Evolutionary conservation across 495 filamentous ascomycete genomes (phyloP).

Genomic region (Penicillium antarcticum): DNA sequence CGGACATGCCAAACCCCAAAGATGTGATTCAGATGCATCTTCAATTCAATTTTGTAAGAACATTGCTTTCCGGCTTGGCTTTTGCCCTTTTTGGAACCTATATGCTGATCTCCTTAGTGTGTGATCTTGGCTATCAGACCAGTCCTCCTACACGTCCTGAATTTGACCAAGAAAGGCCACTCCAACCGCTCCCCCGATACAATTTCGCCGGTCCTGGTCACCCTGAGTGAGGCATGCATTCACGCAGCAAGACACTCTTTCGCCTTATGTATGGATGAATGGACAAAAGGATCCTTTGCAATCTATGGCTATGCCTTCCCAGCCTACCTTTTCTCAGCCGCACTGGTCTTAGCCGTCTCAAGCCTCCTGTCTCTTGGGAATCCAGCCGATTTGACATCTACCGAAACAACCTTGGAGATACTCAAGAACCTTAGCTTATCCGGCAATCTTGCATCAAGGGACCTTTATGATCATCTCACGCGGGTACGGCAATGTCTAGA

Average conservation of each 20-base stretch:
- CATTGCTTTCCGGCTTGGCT: no score
- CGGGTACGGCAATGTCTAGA: constrained; percentile 25
- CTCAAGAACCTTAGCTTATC: constrained; percentile 29
- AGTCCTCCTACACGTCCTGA: constrained; percentile 32
- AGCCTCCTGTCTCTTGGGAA: constrained; percentile 27
- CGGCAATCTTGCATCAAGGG: constrained; percentile 29
- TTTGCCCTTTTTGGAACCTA: neutral
- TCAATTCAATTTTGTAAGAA: constrained; percentile 32
- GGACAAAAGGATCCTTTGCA: constrained; percentile 35
- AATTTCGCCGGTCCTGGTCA: constrained; percentile 25
- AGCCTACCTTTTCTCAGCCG: constrained; percentile 37
- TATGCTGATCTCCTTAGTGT: constrained; percentile 17
- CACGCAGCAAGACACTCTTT: constrained; percentile 35
- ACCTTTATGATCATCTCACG: constrained; percentile 28
- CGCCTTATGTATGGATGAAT: constrained; percentile 33
- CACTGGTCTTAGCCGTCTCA: constrained; percentile 32
- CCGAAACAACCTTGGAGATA: constrained; percentile 32
- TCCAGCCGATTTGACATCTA: constrained; percentile 23
- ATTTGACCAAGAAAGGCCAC: constrained; percentile 19
- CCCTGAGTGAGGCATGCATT: constrained; percentile 37
- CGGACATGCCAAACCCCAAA: constrained; percentile 25
- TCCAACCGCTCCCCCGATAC: neutral
- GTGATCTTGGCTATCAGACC: constrained; percentile 38
- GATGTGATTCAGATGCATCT: constrained; percentile 32
- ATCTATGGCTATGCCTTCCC: constrained; percentile 37